phyloP scores from a whole-genome alignment of 164 flowering plant species.

The Annona squamosa region DNA sequence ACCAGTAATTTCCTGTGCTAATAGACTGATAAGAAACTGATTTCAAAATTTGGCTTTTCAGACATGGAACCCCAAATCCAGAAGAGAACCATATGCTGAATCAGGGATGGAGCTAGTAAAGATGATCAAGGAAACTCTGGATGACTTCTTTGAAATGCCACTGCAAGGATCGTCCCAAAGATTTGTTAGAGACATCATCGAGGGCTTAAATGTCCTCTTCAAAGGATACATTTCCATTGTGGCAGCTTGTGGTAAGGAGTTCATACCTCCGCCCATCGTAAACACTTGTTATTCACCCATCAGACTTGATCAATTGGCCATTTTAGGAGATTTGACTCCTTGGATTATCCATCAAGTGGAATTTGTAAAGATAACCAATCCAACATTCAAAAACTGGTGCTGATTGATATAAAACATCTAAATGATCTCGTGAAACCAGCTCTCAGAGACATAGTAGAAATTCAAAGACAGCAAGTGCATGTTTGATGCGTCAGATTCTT shows the following conservation, averaged over 20 bases:
- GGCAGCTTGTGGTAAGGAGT: conserved; percentile 63
- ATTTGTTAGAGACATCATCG: conserved; percentile 54
- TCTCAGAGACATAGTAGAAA: background rate
- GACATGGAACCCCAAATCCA: conserved; percentile 97
- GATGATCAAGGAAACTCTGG: conserved; percentile 48
- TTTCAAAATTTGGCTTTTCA: conserved; percentile 12
- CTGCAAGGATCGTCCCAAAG: conserved; percentile 40
- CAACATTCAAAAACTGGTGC: background rate
- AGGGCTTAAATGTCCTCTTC: conserved; percentile 53
- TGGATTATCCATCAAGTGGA: background rate
- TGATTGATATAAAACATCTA: background rate
- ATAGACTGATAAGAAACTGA: background rate
- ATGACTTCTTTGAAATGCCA: conserved; percentile 71
- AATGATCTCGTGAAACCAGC: background rate
- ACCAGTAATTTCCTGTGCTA: background rate
- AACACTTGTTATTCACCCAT: no score
- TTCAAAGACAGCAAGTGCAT: background rate
- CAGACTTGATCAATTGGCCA: no score
- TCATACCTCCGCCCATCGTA: background rate
- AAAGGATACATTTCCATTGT: conserved; percentile 60
- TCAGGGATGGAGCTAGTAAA: conserved; percentile 69
- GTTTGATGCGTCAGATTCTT: background rate
- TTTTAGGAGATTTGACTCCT: background rate
- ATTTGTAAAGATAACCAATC: background rate
- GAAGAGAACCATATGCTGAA: conserved; percentile 74